phyloP scores from a whole-genome alignment of 2,329 filamentous ascomycete species.

The Cucurbitaria berberidis region DNA sequence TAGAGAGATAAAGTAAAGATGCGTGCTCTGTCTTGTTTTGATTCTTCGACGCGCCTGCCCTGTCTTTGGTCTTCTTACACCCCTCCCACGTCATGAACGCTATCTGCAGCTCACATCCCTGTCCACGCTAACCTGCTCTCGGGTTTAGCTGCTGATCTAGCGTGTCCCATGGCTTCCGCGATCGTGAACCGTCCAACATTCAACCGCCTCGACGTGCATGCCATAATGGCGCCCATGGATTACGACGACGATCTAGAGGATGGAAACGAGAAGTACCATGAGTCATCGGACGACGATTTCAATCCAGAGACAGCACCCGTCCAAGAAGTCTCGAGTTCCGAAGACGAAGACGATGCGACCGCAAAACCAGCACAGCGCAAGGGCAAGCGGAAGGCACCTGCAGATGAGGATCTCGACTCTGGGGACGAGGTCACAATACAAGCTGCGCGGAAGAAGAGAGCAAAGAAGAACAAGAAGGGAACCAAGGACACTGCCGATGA shows the following conservation, averaged over 20 bases:
- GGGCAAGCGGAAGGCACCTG: slow-evolving; percentile 43
- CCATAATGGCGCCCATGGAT: slow-evolving; percentile 36
- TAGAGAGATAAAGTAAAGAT: neutral
- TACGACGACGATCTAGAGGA: slow-evolving; percentile 38
- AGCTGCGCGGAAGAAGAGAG: slow-evolving; percentile 61
- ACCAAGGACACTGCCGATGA: slow-evolving; percentile 26
- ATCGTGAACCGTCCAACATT: slow-evolving; percentile 4
- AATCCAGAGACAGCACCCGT: slow-evolving; percentile 68
- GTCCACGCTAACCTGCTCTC: slow-evolving; percentile 15
- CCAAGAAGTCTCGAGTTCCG: slow-evolving; percentile 60
- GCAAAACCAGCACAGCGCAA: slow-evolving; percentile 28
- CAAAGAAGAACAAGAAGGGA: slow-evolving; percentile 49
- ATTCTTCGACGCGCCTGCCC: slow-evolving; percentile 26
- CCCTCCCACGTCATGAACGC: slow-evolving; percentile 36
- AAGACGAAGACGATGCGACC: slow-evolving; percentile 43
- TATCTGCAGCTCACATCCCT: slow-evolving; percentile 13
- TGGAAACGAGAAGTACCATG: slow-evolving; percentile 59
- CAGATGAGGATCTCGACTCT: slow-evolving; percentile 54
- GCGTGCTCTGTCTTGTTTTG: slow-evolving; percentile 31
- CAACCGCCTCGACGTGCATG: slow-evolving; percentile 1
- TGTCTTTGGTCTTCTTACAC: slow-evolving; percentile 2
- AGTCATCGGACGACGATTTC: slow-evolving; percentile 74
- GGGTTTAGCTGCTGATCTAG: slow-evolving; percentile 26
- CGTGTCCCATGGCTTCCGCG: slow-evolving; percentile 13
- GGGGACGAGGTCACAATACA: slow-evolving; percentile 75